Evolutionary conservation across 1,284 basidiomycete species (phyloP), one percentile per base, ranked within the genome.

Genomic region (Naganishia albida): DNA sequence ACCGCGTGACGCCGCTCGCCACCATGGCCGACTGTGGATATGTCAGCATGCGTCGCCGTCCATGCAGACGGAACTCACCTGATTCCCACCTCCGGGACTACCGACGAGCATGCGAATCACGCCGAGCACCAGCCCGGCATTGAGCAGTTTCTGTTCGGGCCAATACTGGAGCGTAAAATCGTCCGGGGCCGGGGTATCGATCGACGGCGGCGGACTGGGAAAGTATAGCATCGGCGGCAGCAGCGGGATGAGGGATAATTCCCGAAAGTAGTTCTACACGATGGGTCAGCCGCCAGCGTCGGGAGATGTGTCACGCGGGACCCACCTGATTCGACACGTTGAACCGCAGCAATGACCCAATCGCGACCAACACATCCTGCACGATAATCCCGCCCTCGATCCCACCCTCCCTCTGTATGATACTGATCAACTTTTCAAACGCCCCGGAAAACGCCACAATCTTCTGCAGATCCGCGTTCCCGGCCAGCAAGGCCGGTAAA

Each of bases 91-190:
- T 69, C 91, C 90, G 23, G 85, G 85, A 1, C 85, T 84, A 34
- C 90, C 83, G 42, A 85, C 80, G 23, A 85, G 76, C 71, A 82
- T 81, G 51, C 80, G 72, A 7, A 79, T 88, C 84, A 97, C 86
- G 26, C 87, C 87, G 3, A 98, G 80, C 13, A 92, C 85, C 20
- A 93, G 80, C 1, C 85, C 83, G 1, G 88, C 87, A 73, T 94
- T 95, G 54, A 85, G 82, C 20, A 86, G 78, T 77, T 97, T 97
- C 75, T 94, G 92, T 59, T 87, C 84, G 69, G 93, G 91, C 96
- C 96, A 99, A 74, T 93, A 93, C 76, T 99, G 96, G 42, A 98
- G 82, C 1, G 93, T 89, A 78, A 98, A 99, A 66, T 91, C 88
- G 77, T 97, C 91, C 3, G 94, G 91, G 2, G 89, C 86, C 7